These are phyloP conservation scores for Trypanosoma cruzi DNA, from an alignment of 208 protist genomes.

Conservation along the genomic window DNA sequence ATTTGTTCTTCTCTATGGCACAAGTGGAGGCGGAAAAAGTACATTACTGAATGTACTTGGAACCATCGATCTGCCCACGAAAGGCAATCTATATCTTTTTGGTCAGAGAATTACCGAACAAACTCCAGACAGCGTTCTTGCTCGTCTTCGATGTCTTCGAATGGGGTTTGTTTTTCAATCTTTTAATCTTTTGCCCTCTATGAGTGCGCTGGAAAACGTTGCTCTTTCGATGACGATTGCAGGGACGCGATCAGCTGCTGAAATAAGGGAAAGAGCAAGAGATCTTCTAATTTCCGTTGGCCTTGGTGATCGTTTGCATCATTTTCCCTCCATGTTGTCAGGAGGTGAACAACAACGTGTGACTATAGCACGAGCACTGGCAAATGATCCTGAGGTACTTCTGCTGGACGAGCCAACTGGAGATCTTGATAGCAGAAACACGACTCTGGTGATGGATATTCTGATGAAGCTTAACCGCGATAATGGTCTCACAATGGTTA, in stretches of 20 bases:
- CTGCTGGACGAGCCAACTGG: slow-evolving; percentile 97
- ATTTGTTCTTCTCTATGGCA: slow-evolving; percentile 95
- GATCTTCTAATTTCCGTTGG: slow-evolving; percentile 86
- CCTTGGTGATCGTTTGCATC: slow-evolving; percentile 85
- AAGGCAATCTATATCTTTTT: slow-evolving; percentile 94
- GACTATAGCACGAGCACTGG: slow-evolving; percentile 95
- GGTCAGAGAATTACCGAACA: slow-evolving; percentile 74
- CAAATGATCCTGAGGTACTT: slow-evolving; percentile 94
- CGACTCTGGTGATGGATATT: slow-evolving; percentile 94
- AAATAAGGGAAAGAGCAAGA: slow-evolving; percentile 72
- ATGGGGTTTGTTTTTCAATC: slow-evolving; percentile 98
- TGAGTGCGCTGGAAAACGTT: slow-evolving; percentile 95
- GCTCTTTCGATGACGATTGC: slow-evolving; percentile 95
- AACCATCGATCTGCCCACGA: slow-evolving; percentile 97
- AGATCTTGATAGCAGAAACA: slow-evolving; percentile 97
- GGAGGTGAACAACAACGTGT: slow-evolving; percentile 97
- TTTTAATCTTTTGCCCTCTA: slow-evolving; percentile 96
- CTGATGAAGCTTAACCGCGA: slow-evolving; percentile 91
- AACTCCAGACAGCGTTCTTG: slow-evolving; percentile 77
- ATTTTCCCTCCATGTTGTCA: slow-evolving; percentile 94
- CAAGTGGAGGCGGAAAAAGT: slow-evolving; percentile 96
- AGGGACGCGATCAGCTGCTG: slow-evolving; percentile 53
- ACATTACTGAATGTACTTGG: slow-evolving; percentile 97
- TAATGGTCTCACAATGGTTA: slow-evolving; percentile 94
- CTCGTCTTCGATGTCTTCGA: slow-evolving; percentile 57